Percentiles rank a stretch among this genome's conserved stretches.
Evolutionary conservation across 2,329 filamentous ascomycete species (phyloP).

Genomic region (Penicillium verrucosum): DNA sequence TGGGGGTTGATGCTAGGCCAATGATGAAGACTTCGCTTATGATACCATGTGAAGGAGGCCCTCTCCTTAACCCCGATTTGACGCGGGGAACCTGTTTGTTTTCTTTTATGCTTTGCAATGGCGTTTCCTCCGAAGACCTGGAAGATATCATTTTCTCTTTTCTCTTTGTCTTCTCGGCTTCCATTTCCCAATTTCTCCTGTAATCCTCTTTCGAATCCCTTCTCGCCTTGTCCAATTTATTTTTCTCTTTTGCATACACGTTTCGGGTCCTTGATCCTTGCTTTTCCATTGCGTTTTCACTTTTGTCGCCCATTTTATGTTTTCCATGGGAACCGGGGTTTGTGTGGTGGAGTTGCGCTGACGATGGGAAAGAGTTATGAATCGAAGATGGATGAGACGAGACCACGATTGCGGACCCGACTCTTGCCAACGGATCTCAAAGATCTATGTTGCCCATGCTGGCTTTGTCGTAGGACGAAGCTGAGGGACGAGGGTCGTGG

Average conservation of each 20-base stretch:
- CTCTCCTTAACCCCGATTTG: conserved; percentile 20
- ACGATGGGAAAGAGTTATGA: conserved; percentile 15
- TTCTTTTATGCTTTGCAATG: conserved; percentile 33
- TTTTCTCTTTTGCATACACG: conserved; percentile 7
- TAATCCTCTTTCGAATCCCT: conserved; percentile 14
- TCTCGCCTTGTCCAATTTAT: neutral
- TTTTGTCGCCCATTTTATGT: conserved; percentile 6
- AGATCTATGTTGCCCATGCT: neutral
- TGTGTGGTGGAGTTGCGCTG: conserved; percentile 14
- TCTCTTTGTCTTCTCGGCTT: conserved; percentile 13
- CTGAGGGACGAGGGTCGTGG: conserved; percentile 4
- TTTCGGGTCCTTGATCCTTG: conserved; percentile 8
- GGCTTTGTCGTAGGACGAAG: neutral
- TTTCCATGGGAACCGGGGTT: conserved; percentile 6
- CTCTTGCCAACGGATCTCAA: conserved; percentile 2
- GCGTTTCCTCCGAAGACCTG: conserved; percentile 35
- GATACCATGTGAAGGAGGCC: conserved; percentile 33
- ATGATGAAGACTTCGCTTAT: conserved; percentile 36
- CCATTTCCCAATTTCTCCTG: conserved; percentile 8
- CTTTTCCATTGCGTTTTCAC: conserved; percentile 11
- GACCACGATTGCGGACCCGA: conserved; percentile 11
- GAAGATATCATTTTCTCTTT: conserved; percentile 27
- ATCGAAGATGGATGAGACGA: conserved; percentile 10
- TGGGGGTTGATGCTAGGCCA: conserved; percentile 23
- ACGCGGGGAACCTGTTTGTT: conserved; percentile 22